These are phyloP conservation scores for Filobasidium floriforme DNA, from an alignment of 768 basidiomycete species.

Conservation along the genomic window DNA sequence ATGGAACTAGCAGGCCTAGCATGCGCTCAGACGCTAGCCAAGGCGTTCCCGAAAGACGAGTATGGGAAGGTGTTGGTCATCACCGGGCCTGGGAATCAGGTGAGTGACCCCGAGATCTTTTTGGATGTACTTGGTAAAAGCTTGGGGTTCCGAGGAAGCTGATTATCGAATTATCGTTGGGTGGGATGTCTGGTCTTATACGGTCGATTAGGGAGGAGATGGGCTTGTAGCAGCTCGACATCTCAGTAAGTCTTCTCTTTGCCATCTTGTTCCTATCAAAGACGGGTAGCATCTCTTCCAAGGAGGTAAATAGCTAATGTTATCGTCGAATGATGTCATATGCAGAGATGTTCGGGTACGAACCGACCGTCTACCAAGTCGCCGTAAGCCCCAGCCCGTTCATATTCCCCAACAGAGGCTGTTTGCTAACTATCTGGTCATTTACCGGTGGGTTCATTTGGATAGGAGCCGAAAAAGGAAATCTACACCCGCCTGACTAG, in stretches of 20 bases:
- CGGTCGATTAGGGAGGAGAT: constrained; percentile 81
- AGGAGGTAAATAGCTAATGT: too few relatives aligned
- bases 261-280: too few relatives aligned
- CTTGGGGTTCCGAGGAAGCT: too few relatives aligned
- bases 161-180: too few relatives aligned
- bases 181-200: too few relatives aligned
- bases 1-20: constrained; percentile 96
- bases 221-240: constrained; percentile 94
- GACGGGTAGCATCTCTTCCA: too few relatives aligned
- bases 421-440: too few relatives aligned
- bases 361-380: constrained; percentile 83
- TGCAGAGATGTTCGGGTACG: constrained; percentile 83
- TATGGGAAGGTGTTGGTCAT: constrained; percentile 80
- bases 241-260: constrained; percentile 54
- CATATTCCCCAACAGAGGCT: too few relatives aligned
- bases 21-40: constrained; percentile 78
- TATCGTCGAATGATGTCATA: neutral
- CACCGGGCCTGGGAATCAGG: constrained; percentile 96
- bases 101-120: too few relatives aligned
- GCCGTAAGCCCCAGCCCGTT: constrained; percentile 54
- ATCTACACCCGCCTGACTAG: constrained; percentile 80
- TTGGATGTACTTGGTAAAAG: too few relatives aligned
- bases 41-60: constrained; percentile 61
- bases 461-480: constrained; percentile 58
- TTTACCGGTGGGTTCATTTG: too few relatives aligned